Evolutionary conservation across 768 basidiomycete genomes (phyloP).

Genomic region (Lactarius hatsudake): DNA sequence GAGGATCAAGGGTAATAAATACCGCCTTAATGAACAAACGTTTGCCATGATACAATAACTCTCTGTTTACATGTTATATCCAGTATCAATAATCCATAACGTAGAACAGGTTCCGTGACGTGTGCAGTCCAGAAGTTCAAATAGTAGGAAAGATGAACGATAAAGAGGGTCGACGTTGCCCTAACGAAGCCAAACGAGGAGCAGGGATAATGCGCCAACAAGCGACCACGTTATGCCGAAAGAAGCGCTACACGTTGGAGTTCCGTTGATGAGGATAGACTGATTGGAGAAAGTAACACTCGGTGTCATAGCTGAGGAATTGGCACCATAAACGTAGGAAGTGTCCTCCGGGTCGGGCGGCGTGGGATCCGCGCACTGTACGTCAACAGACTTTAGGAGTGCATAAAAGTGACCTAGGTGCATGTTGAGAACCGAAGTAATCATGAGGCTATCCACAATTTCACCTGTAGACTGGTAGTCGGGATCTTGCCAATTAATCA

Average conservation of each 20-base stretch:
- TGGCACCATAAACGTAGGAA: conserved; percentile 62
- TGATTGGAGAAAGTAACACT: conserved; percentile 56
- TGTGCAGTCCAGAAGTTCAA: background rate
- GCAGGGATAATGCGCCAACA: background rate
- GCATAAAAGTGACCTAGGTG: conserved; percentile 65
- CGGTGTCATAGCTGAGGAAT: conserved; percentile 52
- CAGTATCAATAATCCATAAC: background rate
- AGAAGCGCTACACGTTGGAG: conserved; percentile 27
- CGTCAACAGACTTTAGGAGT: conserved; percentile 55
- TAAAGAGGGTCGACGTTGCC: background rate
- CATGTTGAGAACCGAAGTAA: background rate
- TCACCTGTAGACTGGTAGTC: conserved; percentile 68
- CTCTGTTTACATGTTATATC: background rate
- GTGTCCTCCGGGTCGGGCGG: conserved; percentile 46
- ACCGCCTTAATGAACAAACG: background rate
- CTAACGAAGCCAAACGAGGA: conserved; percentile 4
- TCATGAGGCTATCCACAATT: background rate
- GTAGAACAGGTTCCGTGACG: background rate
- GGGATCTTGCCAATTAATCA: conserved; percentile 79
- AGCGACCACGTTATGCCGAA: conserved; percentile 3
- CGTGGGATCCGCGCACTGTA: conserved; percentile 58
- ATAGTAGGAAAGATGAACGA: background rate
- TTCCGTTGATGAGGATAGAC: conserved; percentile 53
- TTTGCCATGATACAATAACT: background rate
- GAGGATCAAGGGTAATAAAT: conserved; percentile 6